These are phyloP conservation scores for Oryza officinalis DNA, from an alignment of 176 grass and related monocot species.

Conservation along the genomic window DNA sequence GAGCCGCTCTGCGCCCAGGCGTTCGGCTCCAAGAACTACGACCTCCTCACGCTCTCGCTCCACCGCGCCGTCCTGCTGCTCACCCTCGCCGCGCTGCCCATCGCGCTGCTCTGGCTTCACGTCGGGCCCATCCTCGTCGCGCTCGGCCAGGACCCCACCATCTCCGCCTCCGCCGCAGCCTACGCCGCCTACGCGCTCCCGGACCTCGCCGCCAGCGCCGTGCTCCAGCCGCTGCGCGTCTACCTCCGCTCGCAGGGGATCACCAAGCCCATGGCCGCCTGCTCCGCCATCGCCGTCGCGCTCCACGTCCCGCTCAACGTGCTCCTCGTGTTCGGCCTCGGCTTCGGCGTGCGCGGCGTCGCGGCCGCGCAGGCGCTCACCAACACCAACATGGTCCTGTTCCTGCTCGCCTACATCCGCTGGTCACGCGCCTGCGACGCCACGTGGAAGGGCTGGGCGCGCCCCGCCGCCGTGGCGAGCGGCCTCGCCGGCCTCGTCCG, in stretches of 20 bases:
- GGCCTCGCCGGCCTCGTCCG: constrained; percentile 57
- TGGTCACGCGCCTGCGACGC: constrained; percentile 58
- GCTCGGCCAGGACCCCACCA: constrained; percentile 84
- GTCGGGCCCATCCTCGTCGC: constrained; percentile 76
- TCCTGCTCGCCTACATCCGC: constrained; percentile 71
- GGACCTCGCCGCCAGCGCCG: constrained; percentile 66
- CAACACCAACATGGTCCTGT: constrained; percentile 95
- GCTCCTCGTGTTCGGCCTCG: constrained; percentile 67
- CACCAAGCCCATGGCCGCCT: constrained; percentile 87
- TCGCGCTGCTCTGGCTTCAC: constrained; percentile 86
- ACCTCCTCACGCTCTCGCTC: constrained; percentile 78
- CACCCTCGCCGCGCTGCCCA: constrained; percentile 62
- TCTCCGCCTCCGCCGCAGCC: constrained; percentile 68
- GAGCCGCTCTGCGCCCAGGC: constrained; percentile 89
- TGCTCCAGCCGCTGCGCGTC: constrained; percentile 90
- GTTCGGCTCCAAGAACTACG: constrained; percentile 81
- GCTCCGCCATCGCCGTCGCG: constrained; percentile 75
- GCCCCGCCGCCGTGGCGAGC: constrained; percentile 39
- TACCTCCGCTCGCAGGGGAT: constrained; percentile 95
- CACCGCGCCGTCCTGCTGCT: constrained; percentile 84
- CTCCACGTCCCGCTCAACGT: constrained; percentile 90
- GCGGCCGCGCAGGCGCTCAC: constrained; percentile 78
- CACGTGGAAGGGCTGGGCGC: constrained; percentile 76
- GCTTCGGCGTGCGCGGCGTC: constrained; percentile 81
- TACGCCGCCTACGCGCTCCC: constrained; percentile 81